Evolutionary conservation across 495 filamentous ascomycete species (phyloP), one percentile per base, ranked within the genome.

Genomic region (Xylaria nigripes): DNA sequence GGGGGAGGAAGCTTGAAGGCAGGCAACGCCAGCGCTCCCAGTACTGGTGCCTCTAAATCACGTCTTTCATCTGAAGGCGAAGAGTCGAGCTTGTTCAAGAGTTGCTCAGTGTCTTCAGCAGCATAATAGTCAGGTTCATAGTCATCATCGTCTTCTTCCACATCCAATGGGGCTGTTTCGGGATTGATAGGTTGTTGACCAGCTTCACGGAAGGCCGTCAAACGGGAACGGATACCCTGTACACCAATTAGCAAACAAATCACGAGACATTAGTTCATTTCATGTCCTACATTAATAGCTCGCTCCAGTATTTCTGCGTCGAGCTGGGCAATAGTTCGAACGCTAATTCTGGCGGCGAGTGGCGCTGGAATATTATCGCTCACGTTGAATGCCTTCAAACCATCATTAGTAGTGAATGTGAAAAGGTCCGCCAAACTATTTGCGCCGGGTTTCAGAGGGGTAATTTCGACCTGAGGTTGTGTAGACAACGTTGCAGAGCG

Each of bases 121-220:
- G 79, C 75, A 50, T 85, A 78, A 60, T 86, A 91, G 68, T 93
- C 85, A 0, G 89, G 89, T 56, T 94, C 89, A 61, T 95, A 94
- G 52, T 90, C 85, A 48, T 91, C 90, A 13, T 95, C 90, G 16
- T 95, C 90, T 6, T 92, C 87, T n/a, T 83, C 84, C 0, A 80
- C 72, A 19, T 71, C 78, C 8, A 78, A 63, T 1, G 75, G 74
- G 8, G 72, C 66, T 1, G 71, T 76, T 13, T 76, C 72, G 2
- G 77, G 65, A 51, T 78, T 75, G 8, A 78, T 50, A 1, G 66
- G 70, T 8, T 76, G 61, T 45, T 72, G 70, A 40, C 72, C 64
- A 13, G 58, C 62, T 21, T 51, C 62, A n/a, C 64, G 65, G 54
- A 67, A 71, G 60, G 66, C 58, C 4, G 53, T 44, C 5, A 69